Evolutionary conservation across 495 filamentous ascomycete species (phyloP).

Genomic region (Penicillium odoratum): DNA sequence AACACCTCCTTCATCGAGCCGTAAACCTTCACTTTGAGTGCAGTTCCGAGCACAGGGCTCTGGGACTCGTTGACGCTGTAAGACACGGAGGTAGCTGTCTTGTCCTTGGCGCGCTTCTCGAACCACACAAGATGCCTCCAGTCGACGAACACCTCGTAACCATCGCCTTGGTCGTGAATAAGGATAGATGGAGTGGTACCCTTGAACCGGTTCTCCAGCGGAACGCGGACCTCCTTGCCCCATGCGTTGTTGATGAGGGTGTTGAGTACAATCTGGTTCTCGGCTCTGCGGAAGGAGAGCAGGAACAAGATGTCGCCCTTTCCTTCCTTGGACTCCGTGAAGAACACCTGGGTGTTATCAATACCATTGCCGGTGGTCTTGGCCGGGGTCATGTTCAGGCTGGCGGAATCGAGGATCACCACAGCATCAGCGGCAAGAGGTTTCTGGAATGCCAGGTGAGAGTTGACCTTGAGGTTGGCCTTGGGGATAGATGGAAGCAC

Average conservation of each 20-base stretch:
- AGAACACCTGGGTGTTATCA: constrained; percentile 12
- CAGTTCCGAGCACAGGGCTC: not conserved
- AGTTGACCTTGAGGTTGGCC: constrained; percentile 2
- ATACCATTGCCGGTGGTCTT: constrained; percentile 7
- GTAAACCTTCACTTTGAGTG: constrained; percentile 10
- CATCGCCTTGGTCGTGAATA: constrained; percentile 14
- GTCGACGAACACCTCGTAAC: constrained; percentile 16
- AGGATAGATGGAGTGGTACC: constrained; percentile 9
- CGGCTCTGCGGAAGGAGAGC: constrained; percentile 11
- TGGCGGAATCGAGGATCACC: constrained; percentile 8
- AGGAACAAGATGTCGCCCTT: constrained; percentile 9
- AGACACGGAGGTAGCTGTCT: not conserved
- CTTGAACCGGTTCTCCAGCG: constrained; percentile 5
- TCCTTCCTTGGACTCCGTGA: not conserved
- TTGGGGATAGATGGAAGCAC: constrained; percentile 1
- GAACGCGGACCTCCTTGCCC: constrained; percentile 9
- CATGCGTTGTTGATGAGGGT: constrained; percentile 1
- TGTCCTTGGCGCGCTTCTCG: constrained; percentile 13
- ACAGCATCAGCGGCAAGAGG: constrained; percentile 3
- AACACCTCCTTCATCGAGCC: constrained; percentile 7
- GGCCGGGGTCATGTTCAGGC: constrained; percentile 1
- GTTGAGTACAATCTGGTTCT: constrained; percentile 12
- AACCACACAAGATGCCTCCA: constrained; percentile 8
- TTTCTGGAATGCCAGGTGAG: constrained; percentile 3
- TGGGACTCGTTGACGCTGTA: constrained; percentile 10